Conservation (phyloP, 1,139 yeast species). For the Meyerozyma carpophila region DNA sequence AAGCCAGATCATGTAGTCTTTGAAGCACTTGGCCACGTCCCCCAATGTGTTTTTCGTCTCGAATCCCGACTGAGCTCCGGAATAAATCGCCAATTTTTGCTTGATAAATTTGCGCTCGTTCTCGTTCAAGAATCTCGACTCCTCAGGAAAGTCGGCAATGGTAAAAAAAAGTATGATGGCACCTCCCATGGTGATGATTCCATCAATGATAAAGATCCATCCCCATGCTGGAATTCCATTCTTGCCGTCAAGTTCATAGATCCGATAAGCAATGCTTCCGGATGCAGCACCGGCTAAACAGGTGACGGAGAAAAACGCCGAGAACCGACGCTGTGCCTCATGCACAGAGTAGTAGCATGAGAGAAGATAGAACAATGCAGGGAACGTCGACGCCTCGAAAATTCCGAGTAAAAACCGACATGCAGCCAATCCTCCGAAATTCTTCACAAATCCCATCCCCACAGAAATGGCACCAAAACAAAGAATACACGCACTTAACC, state of each 20-base stretch:
- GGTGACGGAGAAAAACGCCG: constrained; percentile 53
- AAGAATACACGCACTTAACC: constrained; percentile 54
- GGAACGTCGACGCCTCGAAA: constrained; percentile 67
- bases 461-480: constrained; percentile 60
- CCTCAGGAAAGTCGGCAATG: constrained; percentile 59
- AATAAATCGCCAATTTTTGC: constrained; percentile 46
- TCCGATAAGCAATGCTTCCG: constrained; percentile 39
- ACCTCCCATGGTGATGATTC: constrained; percentile 59
- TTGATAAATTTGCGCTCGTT: constrained; percentile 47
- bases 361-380: constrained; percentile 65
- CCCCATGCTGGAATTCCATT: constrained; percentile 54
- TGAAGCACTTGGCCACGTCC: constrained; percentile 40
- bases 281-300: constrained; percentile 39
- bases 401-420: constrained; percentile 62
- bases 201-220: constrained; percentile 73
- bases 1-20: constrained; percentile 45
- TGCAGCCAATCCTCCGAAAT: constrained; percentile 52
- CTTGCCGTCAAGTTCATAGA: constrained; percentile 32
- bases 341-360: constrained; percentile 50
- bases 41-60: constrained; percentile 39
- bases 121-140: constrained; percentile 46
- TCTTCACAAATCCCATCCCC: constrained; percentile 60
- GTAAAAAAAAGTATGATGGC: constrained; percentile 55
- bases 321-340: constrained; percentile 66
- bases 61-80: constrained; percentile 50